Evolutionary conservation across 164 flowering plant species (phyloP), one percentile per base, ranked within the genome.

Genomic region (Vitis cinerea): DNA sequence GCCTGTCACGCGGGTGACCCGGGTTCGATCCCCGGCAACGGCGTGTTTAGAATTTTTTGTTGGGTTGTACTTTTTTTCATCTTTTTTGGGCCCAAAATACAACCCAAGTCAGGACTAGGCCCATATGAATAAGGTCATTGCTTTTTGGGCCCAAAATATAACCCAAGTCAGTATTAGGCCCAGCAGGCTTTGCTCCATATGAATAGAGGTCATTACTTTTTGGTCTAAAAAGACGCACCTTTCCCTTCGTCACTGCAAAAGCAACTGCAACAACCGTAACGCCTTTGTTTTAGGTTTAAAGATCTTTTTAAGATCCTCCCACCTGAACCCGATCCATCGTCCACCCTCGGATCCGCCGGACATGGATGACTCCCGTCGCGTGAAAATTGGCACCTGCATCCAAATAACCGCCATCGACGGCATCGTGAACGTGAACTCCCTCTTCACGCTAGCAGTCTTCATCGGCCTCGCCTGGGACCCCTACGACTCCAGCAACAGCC

Each of bases 371-470:
- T 4, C 59, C n/a, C n/a, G 50, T 14, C 66, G 66, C 19, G 53
- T 58, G 47, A 63, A 52, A 4, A 4, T 50, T 17, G 78, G 79
- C 59, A 88, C 98, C 29, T 83, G 80, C 79, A 82, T 90, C 73
- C 94, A 94, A 80, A 71, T 91, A 9, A 81, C 90, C 27, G 93
- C 97, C 12, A 77, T 95, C 0, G 98, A 95, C 79, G 92, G 89
- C 31, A 81, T 92, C 79, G 79, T 90, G 1, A 87, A 88, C 80
- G 96, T 86, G 23, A 92, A 92, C 86, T 91, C 98, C 27, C 85
- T 92, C 69, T 95, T 90, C 92, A 88, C 97, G 0, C 64, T 95
- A 9, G 97, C 94, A 63, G 94, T 90, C 77, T 92, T 95, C 88
- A 48, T 95, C 47, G 99, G 99, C 48, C 80, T 95, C 9, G 64